A percentile compares a stretch with the other conserved stretches of the same genome.
These are phyloP conservation scores for Aspergillus taichungensis DNA, from an alignment of 495 filamentous ascomycete species.

Conservation along the genomic window DNA sequence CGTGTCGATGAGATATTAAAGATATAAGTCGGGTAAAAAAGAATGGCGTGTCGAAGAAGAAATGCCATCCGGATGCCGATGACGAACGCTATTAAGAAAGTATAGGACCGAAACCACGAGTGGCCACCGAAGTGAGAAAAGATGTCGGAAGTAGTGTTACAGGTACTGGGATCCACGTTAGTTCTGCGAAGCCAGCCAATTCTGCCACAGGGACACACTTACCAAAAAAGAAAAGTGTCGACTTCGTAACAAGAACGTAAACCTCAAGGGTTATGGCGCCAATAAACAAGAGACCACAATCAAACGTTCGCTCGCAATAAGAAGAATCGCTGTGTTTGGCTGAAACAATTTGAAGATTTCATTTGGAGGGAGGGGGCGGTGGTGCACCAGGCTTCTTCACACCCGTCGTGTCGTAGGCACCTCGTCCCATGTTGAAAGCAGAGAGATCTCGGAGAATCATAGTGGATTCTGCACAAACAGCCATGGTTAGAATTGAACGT, in stretches of 20 bases:
- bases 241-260: slow-evolving; percentile 25
- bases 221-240: slow-evolving; percentile 20
- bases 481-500: slow-evolving; percentile 25
- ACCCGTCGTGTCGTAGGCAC: slow-evolving; percentile 52
- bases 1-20: slow-evolving; percentile 16
- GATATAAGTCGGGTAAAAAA: slow-evolving; percentile 7
- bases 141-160: slow-evolving; percentile 29
- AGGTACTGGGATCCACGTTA: slow-evolving; percentile 22
- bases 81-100: slow-evolving; percentile 27
- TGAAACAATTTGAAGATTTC: slow-evolving; percentile 13
- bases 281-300: slow-evolving; percentile 17
- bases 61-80: slow-evolving; percentile 8
- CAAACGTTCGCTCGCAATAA: slow-evolving; percentile 17
- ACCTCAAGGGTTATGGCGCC: slow-evolving; percentile 23
- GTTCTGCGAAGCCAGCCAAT: slow-evolving; percentile 12
- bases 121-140: slow-evolving; percentile 8
- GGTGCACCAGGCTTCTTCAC: slow-evolving; percentile 49
- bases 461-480: slow-evolving; percentile 25
- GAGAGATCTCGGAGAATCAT: slow-evolving; percentile 45
- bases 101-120: slow-evolving; percentile 22
- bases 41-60: slow-evolving; percentile 4
- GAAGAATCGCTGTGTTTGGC: slow-evolving; percentile 17
- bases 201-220: slow-evolving; percentile 11
- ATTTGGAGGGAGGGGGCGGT: slow-evolving; percentile 33
- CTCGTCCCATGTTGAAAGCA: slow-evolving; percentile 49